Percentiles rank a stretch among this genome's conserved stretches.
Conservation (phyloP, 2,329 filamentous ascomycete species). For the Emmonsiellopsis sp. region DNA sequence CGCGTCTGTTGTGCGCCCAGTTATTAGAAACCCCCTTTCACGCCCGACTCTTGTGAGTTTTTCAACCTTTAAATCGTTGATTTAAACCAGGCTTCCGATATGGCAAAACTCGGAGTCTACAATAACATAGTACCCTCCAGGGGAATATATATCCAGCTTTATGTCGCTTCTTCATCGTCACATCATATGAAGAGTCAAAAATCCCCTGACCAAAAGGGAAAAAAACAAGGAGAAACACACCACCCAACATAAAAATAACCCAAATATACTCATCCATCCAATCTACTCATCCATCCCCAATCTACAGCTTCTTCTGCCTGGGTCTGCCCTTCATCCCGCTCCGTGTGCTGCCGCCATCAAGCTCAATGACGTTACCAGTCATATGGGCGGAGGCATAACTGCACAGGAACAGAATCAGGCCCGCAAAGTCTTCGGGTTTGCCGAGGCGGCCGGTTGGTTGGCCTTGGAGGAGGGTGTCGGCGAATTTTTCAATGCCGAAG, state of each 20-base stretch:
- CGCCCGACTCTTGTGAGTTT: no score
- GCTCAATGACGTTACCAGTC: conserved; percentile 39
- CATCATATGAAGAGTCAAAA: no score
- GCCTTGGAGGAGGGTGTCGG: conserved; percentile 29
- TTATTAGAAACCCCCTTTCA: no score
- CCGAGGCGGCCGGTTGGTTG: conserved; percentile 40
- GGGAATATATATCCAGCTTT: no score
- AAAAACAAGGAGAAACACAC: background rate
- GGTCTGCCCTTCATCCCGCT: conserved; percentile 31
- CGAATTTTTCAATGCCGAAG: conserved; percentile 33
- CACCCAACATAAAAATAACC: background rate
- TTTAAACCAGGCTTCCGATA: no score
- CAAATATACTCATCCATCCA: background rate
- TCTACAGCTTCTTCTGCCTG: conserved; percentile 17
- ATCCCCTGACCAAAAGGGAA: background rate
- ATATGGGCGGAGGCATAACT: conserved; percentile 34
- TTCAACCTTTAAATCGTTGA: no score
- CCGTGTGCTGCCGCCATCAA: conserved; percentile 38
- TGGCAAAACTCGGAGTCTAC: no score
- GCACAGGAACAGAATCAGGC: conserved; percentile 36
- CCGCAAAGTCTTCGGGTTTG: conserved; percentile 40
- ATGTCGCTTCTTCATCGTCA: no score
- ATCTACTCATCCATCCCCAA: background rate
- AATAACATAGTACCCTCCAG: no score
- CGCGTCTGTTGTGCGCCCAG: no score